Evolutionary conservation across 257 asterid genomes (phyloP).

Genomic region (Solanum dulcamara): DNA sequence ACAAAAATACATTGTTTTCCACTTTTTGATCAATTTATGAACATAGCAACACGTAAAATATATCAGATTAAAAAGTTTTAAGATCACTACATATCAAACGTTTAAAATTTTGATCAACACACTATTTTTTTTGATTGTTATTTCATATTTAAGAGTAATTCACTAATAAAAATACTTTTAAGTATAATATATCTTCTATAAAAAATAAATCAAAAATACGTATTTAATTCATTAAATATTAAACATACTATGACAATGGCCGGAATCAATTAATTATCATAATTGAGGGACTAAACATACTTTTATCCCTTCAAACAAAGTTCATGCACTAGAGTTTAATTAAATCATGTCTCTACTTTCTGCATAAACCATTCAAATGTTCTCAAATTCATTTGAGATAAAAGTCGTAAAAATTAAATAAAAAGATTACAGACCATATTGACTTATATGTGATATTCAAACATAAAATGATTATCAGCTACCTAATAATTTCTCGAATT

Average conservation of each 20-base stretch:
- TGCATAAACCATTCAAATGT: background rate
- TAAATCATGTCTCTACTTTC: background rate
- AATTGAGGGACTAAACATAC: background rate
- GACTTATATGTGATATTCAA: background rate
- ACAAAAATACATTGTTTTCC: background rate
- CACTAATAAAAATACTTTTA: background rate
- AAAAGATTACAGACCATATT: background rate
- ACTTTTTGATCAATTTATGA: background rate
- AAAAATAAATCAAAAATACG: background rate
- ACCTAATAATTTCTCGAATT: background rate
- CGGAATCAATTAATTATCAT: too few species aligned
- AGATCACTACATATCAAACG: background rate
- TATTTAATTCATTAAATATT: background rate
- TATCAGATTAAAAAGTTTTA: background rate
- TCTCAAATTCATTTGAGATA: background rate
- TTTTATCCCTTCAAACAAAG: background rate
- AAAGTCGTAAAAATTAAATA: background rate
- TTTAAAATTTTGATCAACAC: background rate
- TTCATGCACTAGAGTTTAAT: background rate
- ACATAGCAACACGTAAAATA: background rate
- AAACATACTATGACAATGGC: background rate
- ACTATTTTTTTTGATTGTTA: background rate
- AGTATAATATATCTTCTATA: background rate
- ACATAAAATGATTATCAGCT: background rate
- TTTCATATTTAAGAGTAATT: background rate